These are phyloP conservation scores for Dalbergia cultrata DNA, from an alignment of 306 rosid genomes.

Conservation along the genomic window DNA sequence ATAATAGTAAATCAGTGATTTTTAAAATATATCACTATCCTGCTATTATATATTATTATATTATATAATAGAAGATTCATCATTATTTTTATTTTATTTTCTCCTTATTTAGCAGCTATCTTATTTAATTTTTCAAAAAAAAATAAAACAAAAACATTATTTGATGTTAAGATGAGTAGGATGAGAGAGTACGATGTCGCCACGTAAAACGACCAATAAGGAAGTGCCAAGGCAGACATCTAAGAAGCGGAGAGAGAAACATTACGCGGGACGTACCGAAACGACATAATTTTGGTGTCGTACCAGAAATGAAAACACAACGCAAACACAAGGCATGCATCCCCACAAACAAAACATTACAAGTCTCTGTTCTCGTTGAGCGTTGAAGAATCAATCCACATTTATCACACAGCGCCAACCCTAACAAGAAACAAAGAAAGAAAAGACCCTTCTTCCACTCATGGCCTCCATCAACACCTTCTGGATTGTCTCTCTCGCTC, in stretches of 20 bases:
- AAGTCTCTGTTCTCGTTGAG: constrained; percentile 22
- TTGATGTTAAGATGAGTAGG: background rate
- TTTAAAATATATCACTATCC: too few species aligned
- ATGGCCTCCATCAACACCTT: constrained; percentile 59
- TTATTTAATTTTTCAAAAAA: too few species aligned
- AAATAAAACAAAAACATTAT: too few species aligned
- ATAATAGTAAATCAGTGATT: too few species aligned
- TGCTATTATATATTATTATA: too few species aligned
- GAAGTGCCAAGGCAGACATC: background rate
- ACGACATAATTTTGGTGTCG: constrained; percentile 40
- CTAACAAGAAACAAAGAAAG: background rate
- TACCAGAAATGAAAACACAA: background rate
- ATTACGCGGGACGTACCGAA: background rate
- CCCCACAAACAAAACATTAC: constrained; percentile 2
- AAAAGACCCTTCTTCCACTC: background rate
- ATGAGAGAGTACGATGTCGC: constrained; percentile 14
- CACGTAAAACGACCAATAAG: constrained; percentile 50
- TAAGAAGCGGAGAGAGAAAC: background rate
- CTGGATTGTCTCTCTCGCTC: constrained; percentile 68
- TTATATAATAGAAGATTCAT: too few species aligned
- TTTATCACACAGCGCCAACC: background rate
- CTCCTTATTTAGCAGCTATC: too few species aligned
- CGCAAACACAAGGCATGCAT: background rate
- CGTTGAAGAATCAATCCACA: constrained; percentile 13
- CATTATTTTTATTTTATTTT: too few species aligned